A percentile compares a stretch with the other conserved stretches of the same genome.
These are phyloP conservation scores for Glycine latifolia DNA, from an alignment of 306 rosid species.

Conservation along the genomic window DNA sequence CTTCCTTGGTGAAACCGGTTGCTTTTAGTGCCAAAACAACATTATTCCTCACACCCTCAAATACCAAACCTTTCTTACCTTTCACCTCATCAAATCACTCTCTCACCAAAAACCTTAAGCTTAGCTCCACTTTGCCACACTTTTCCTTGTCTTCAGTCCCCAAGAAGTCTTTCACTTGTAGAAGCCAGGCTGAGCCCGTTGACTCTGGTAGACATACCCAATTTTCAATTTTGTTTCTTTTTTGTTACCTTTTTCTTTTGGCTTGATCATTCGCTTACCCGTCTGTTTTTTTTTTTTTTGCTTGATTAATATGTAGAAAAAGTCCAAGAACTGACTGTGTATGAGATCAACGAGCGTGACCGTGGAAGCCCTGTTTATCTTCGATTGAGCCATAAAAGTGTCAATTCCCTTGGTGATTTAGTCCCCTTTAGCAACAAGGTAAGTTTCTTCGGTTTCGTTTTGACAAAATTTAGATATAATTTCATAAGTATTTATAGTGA, in stretches of 20 bases:
- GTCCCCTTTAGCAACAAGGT: slow-evolving; percentile 79
- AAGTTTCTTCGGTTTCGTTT: not conserved
- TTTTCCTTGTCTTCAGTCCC: slow-evolving; percentile 29
- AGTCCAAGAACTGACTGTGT: slow-evolving; percentile 66
- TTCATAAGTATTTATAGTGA: not conserved
- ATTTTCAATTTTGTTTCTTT: not conserved
- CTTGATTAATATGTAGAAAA: slow-evolving; percentile 44
- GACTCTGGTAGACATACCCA: slow-evolving; percentile 36
- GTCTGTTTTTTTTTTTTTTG: slow-evolving; percentile 10
- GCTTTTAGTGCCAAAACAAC: slow-evolving; percentile 14
- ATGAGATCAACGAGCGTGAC: slow-evolving; percentile 74
- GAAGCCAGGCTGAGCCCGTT: slow-evolving; percentile 45
- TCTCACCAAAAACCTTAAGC: slow-evolving; percentile 38
- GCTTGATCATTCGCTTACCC: not conserved
- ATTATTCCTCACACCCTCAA: slow-evolving; percentile 32
- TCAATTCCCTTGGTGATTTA: slow-evolving; percentile 71
- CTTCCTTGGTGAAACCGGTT: slow-evolving; percentile 40
- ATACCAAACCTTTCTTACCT: slow-evolving; percentile 23
- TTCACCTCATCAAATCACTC: slow-evolving; percentile 43
- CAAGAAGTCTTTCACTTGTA: slow-evolving; percentile 50
- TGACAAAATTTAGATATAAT: not conserved
- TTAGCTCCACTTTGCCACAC: slow-evolving; percentile 17
- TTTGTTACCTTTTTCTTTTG: no score
- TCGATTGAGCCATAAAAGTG: slow-evolving; percentile 61
- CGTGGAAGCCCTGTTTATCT: slow-evolving; percentile 78